A percentile compares a stretch with the other conserved stretches of the same genome.
These are phyloP conservation scores for Podila verticillata DNA, from an alignment of 192 early-diverging fungal species.

Conservation along the genomic window DNA sequence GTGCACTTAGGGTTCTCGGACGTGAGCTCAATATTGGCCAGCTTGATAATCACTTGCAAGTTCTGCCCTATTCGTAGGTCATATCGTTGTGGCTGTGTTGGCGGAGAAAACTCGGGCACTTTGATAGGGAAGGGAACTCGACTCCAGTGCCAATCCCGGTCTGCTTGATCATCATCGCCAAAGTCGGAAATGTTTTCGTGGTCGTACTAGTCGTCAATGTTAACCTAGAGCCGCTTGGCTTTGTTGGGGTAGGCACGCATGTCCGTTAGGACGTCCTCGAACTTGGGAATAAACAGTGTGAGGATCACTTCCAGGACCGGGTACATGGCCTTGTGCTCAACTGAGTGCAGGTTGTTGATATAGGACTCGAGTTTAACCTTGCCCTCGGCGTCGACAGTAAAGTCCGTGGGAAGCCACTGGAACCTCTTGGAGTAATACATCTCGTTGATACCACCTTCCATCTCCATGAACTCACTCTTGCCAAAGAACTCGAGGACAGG, in stretches of 20 bases:
- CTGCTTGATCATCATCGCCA: constrained; percentile 6
- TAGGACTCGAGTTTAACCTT: constrained; percentile 61
- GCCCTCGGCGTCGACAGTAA: constrained; percentile 61
- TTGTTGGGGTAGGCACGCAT: constrained; percentile 2
- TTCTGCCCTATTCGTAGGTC: constrained; percentile 38
- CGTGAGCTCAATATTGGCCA: constrained; percentile 73
- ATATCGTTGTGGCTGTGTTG: constrained; percentile 14
- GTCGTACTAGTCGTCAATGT: too few species aligned
- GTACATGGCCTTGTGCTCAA: constrained; percentile 60
- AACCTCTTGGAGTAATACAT: constrained; percentile 31
- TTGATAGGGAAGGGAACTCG: constrained; percentile 20
- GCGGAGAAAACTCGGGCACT: constrained; percentile 16
- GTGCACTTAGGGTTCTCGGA: constrained; percentile 68
- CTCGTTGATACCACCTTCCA: not conserved
- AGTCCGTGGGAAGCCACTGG: constrained; percentile 78
- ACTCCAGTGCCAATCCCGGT: constrained; percentile 23
- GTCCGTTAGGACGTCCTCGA: constrained; percentile 60
- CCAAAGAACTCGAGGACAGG: not conserved
- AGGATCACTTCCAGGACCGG: constrained; percentile 61
- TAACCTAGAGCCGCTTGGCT: not conserved
- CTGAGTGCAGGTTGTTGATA: constrained; percentile 80
- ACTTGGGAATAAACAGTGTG: constrained; percentile 67
- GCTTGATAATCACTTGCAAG: constrained; percentile 70
- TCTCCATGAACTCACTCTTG: not conserved
- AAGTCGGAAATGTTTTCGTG: not conserved